Evolutionary conservation across 2,329 filamentous ascomycete species (phyloP), one percentile per base, ranked within the genome.

Genomic region (Didymella sp.): DNA sequence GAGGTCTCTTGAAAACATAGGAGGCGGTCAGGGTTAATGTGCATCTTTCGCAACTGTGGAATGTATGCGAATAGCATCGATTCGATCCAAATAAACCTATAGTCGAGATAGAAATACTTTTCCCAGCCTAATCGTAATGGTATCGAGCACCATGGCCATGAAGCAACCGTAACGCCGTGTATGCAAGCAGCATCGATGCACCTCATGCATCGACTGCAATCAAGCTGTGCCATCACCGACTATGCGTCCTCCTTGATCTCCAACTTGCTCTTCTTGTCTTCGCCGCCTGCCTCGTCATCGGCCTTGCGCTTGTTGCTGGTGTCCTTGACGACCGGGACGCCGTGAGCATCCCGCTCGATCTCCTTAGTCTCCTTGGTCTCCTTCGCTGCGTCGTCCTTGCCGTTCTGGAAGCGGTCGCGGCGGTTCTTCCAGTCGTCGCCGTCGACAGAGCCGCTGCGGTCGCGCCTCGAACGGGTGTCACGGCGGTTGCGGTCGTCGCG

Each of bases 151-250:
- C 37, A 42, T 27, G 27, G 22, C 48, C 19, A 25, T 43, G 28
- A 28, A 27, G 25, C 13, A 38, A 15, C 92, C 51, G 96, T 96
- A 83, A 6, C 68, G 42, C 44, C 38, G 35, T 44, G 21, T 45
- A 55, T 55, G 51, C 51, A 54, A 48, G 15, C 19, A 46, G 31
- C 31, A 27, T 27, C 25, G 25, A 27, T 27, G 25, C 25, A 27
- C 25, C 25, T 27, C 35, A n/a, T 19, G 27, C 35, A 41, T n/a
- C 27, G 13, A 38, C 35, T 13, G 35, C 35, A 38, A 38, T 38
- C 35, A 17, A 19, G 33, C 33, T 19, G 8, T 31, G 37, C 12
- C 19, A 24, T 8, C 19, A 25, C 15, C 38, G 6, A 25, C 51
- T 64, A 73, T 44, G 66, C 69, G 42, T 74, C 72, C 55, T 73